Evolutionary conservation across 805 yeast genomes (phyloP).

Genomic region (Saccharomycopsis fodiens): DNA sequence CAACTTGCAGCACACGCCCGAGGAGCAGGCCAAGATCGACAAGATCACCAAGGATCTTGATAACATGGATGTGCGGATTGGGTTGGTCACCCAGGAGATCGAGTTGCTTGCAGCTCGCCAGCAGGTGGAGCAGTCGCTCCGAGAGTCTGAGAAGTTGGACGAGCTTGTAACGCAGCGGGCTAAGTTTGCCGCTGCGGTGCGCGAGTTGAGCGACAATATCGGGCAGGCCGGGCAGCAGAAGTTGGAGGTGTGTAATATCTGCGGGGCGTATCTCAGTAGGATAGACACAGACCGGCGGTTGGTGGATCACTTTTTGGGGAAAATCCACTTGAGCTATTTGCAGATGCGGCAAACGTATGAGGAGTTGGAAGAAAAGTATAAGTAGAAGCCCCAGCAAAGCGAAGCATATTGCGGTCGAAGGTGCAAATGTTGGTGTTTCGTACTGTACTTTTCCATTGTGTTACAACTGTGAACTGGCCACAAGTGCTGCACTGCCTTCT

Average conservation of each 20-base stretch:
- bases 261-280: constrained; percentile 83
- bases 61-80: constrained; percentile 51
- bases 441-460: no score
- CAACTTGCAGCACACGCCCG: constrained; percentile 64
- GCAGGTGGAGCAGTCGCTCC: constrained; percentile 37
- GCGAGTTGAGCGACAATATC: constrained; percentile 57
- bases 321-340: constrained; percentile 76
- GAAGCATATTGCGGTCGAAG: no score
- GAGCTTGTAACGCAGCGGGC: constrained; percentile 42
- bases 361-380: constrained; percentile 28
- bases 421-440: no score
- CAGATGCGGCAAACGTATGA: constrained; percentile 56
- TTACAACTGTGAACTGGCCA: no score
- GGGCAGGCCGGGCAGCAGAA: constrained; percentile 88
- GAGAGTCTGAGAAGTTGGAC: constrained; percentile 41
- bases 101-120: constrained; percentile 41
- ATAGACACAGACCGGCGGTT: constrained; percentile 81
- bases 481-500: no score
- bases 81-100: constrained; percentile 61
- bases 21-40: constrained; percentile 56
- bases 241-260: constrained; percentile 79
- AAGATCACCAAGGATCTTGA: constrained; percentile 52
- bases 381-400: no score
- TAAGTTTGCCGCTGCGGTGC: constrained; percentile 45
- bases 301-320: constrained; percentile 87